These are phyloP conservation scores for Pisolithus thermaeus DNA, from an alignment of 1,284 basidiomycete genomes.

Conservation along the genomic window DNA sequence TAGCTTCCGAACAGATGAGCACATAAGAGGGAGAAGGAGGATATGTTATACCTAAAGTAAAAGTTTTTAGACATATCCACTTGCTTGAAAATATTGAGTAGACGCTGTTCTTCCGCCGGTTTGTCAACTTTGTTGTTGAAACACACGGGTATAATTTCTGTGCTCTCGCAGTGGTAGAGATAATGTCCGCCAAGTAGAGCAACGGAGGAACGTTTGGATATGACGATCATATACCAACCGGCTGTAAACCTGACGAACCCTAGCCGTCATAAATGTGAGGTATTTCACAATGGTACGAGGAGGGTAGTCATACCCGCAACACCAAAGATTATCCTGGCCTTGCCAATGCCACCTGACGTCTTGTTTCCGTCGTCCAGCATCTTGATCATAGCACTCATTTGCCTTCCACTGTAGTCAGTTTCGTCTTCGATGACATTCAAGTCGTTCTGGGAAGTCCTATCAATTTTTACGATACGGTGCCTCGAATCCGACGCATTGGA, in stretches of 20 bases:
- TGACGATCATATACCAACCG: slow-evolving; percentile 88
- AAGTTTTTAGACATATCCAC: slow-evolving; percentile 99
- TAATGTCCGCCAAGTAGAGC: slow-evolving; percentile 96
- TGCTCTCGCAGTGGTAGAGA: slow-evolving; percentile 94
- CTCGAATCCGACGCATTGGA: slow-evolving; percentile 80
- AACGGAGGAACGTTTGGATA: slow-evolving; percentile 88
- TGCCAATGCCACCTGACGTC: slow-evolving; percentile 81
- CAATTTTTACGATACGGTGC: slow-evolving; percentile 88
- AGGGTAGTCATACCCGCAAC: slow-evolving; percentile 51
- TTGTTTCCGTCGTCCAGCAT: slow-evolving; percentile 96
- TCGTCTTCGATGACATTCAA: slow-evolving; percentile 81
- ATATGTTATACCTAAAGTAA: slow-evolving; percentile 79
- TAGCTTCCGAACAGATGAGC: slow-evolving; percentile 49
- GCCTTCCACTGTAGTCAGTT: slow-evolving; percentile 79
- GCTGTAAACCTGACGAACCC: slow-evolving; percentile 90
- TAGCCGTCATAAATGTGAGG: neutral
- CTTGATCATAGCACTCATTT: slow-evolving; percentile 86
- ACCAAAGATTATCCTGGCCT: slow-evolving; percentile 76
- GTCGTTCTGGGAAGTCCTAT: slow-evolving; percentile 73
- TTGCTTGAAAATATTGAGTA: slow-evolving; percentile 93
- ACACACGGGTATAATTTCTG: slow-evolving; percentile 75
- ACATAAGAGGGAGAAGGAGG: neutral
- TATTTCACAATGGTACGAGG: neutral
- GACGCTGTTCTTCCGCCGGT: slow-evolving; percentile 76
- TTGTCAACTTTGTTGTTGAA: slow-evolving; percentile 77